A percentile compares a stretch with the other conserved stretches of the same genome.
These are phyloP conservation scores for Batkoa obscura DNA, from an alignment of 371 early-diverging fungal species.

Conservation along the genomic window DNA sequence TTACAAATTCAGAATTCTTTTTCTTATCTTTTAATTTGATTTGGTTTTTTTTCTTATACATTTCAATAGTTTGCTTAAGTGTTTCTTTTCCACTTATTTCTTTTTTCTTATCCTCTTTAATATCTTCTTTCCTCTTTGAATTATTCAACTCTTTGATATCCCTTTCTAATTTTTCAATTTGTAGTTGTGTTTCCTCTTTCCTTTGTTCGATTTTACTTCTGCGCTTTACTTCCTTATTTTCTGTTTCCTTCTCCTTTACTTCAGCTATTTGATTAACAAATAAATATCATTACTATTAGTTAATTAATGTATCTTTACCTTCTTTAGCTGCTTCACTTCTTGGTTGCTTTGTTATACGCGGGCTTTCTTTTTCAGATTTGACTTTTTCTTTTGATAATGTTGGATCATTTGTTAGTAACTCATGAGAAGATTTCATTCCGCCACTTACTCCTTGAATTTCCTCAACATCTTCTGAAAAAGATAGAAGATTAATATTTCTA, in stretches of 20 bases:
- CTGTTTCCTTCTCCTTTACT: too few relatives aligned
- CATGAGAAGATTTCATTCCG: slow-evolving; percentile 26
- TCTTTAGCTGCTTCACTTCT: slow-evolving; percentile 5
- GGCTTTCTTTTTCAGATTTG: background rate
- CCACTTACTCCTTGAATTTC: slow-evolving; percentile 14
- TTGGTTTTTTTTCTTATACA: background rate
- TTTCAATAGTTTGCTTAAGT: background rate
- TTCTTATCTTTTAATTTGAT: background rate
- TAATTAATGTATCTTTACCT: slow-evolving; percentile 8
- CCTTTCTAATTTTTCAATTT: background rate
- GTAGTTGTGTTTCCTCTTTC: slow-evolving; percentile 5
- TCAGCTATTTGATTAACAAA: too few relatives aligned
- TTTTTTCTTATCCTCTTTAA: background rate
- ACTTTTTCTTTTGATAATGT: slow-evolving; percentile 2
- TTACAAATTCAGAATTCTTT: background rate
- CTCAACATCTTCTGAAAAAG: slow-evolving; percentile 68
- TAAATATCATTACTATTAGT: background rate
- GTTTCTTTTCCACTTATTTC: background rate
- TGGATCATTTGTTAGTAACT: slow-evolving; percentile 16
- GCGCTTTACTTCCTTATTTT: too few relatives aligned
- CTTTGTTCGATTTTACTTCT: slow-evolving; percentile 3
- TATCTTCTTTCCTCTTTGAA: background rate
- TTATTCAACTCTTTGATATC: slow-evolving; percentile 3
- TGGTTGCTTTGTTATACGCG: background rate
- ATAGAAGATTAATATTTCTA: slow-evolving; percentile 58